Base-by-base conservation (phyloP, 2,329 filamentous ascomycete genomes). In the Aureobasidium pullulans region DNA sequence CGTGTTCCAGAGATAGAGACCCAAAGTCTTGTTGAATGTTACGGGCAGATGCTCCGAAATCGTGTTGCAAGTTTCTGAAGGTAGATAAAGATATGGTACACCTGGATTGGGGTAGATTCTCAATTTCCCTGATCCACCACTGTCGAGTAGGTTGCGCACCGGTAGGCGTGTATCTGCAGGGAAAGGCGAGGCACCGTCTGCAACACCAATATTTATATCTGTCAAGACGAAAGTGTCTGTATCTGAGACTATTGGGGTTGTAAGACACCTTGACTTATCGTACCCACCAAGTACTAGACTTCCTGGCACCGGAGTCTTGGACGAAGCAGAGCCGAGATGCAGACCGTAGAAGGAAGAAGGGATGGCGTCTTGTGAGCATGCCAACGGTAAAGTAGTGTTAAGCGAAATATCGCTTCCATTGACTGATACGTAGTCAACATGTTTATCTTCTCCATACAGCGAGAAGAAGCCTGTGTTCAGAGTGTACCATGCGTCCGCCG, bases 71-170 rank as follows among this genome's bases (percentile, higher is more conserved):
- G 56, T 58, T 10, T 44, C 16, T n/a, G 10, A 10, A 3, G 56
- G 44, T 6, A 58, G n/a, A 43, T 58, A 36, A 1, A 58, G 10
- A 36, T 58, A 58, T n/a, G 56, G 56, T 6, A 58, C 56, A 32
- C 56, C 56, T 6, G 56, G 56, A 8, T 58, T 58, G 10, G 56
- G 34, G 6, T 40, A 40, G n/a, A 10, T 32, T 10, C n/a, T 44
- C 6, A 43, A 5, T 40, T 11, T 50, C 15, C 44, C 37, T 28
- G n/a, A 11, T 36, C 3, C 37, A 19, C 19, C 6, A 13, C 6
- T 32, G 4, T 29, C 29, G 4, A 40, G 36, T 13, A 37, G 34
- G 3, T 36, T 43, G n/a, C 23, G 23, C n/a, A 31, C 34, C 13
- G 34, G 44, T 11, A n/a, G 11, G 4, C 32, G 19, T 10, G 15